phyloP scores from a whole-genome alignment of 2,329 filamentous ascomycete genomes.

The Aspergillus pseudoglaucus region DNA sequence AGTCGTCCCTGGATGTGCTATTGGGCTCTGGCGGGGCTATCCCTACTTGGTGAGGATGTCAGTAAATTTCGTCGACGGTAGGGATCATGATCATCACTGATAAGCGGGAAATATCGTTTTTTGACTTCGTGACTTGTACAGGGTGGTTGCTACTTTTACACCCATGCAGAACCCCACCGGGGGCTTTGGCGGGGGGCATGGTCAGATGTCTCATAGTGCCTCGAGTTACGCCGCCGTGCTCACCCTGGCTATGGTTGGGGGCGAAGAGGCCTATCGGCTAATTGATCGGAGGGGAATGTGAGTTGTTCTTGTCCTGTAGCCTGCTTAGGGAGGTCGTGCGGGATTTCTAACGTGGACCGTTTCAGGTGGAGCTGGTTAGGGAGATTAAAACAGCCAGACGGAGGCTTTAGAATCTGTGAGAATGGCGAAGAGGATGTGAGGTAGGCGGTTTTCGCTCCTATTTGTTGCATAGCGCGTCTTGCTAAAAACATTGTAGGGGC shows the following conservation, averaged over 20 bases:
- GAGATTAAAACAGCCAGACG: conserved; percentile 74
- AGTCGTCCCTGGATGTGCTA: conserved; percentile 92
- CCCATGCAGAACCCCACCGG: conserved; percentile 77
- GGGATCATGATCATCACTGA: conserved; percentile 12
- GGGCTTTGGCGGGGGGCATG: conserved; percentile 90
- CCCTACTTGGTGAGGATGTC: conserved; percentile 68
- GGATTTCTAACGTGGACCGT: conserved; percentile 16
- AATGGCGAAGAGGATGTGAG: conserved; percentile 90
- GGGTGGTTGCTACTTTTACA: conserved; percentile 65
- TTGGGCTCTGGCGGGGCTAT: conserved; percentile 75
- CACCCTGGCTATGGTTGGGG: conserved; percentile 70
- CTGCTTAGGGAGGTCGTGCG: neutral
- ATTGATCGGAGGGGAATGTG: conserved; percentile 73
- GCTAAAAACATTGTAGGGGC: conserved; percentile 50
- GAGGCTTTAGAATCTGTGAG: conserved; percentile 80
- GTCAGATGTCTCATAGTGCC: conserved; percentile 81
- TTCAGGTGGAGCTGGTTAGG: conserved; percentile 77
- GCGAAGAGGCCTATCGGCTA: conserved; percentile 63
- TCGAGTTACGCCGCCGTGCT: conserved; percentile 81
- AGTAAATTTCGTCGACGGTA: conserved; percentile 58
- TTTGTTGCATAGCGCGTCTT: conserved; percentile 8
- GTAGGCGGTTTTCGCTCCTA: conserved; percentile 41
- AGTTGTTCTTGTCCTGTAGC: conserved; percentile 16
- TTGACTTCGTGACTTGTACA: conserved; percentile 17
- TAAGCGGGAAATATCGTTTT: neutral